Evolutionary conservation across 2,329 filamentous ascomycete genomes (phyloP), one percentile per base, ranked within the genome.

Genomic region (Volutella citrinella): DNA sequence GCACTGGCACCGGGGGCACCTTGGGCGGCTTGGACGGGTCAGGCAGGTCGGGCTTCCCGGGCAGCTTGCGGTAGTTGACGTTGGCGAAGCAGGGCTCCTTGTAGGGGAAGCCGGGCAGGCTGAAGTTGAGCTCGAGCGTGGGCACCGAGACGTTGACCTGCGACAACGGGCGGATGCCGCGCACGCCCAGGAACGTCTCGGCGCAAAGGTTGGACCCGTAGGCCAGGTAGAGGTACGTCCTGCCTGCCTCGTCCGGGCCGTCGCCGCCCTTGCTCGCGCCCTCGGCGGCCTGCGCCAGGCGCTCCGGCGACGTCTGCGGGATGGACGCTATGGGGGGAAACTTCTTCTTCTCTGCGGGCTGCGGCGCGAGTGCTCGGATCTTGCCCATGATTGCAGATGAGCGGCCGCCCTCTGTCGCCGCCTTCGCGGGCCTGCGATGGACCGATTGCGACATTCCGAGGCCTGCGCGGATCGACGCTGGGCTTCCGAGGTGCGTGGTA

Each of bases 51-150:
- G 52, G 56, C 37, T 58, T 51, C 40, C 64, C 66, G 12, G 67
- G 70, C 24, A 72, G 45, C 56, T 79, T 71, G 29, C 83, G 77
- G 32, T 72, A 71, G 12, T 74, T 76, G 4, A 83, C 84, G 53
- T 95, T 95, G 37, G 88, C 89, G 59, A 97, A 96, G 60, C 91
- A 95, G 1, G 93, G 91, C 62, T 97, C 93, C 10, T 65, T 56
- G 64, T 97, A 97, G 0, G 93, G 87, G 1, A 96, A 55, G 2
- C 89, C 91, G 0, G 89, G 79, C 0, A 97, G 76, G 56, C 93
- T 84, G 59, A 98, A 96, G 7, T 82, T 86, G 32, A 98, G 69
- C 30, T 77, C 72, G 29, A 97, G 69, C 6, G 77, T 74, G 0
- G 93, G 93, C 3, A 88, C 87, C 6, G 84, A 76, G 7, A 95